phyloP scores from a whole-genome alignment of 2,329 filamentous ascomycete genomes.

The Penicillium sp. region DNA sequence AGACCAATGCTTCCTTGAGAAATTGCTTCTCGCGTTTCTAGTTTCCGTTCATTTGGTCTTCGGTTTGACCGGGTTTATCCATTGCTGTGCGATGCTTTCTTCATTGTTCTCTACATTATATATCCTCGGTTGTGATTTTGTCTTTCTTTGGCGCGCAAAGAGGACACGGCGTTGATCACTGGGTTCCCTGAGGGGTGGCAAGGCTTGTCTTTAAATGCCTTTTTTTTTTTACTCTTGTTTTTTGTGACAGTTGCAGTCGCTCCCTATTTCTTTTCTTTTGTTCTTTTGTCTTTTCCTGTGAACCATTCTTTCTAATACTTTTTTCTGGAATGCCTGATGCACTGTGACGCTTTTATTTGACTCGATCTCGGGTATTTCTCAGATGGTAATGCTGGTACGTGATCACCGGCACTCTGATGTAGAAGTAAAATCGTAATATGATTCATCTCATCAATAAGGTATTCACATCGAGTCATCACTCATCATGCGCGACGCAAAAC shows the following conservation, averaged over 20 bases:
- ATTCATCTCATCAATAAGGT: background rate
- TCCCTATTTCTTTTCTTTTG: too few species aligned
- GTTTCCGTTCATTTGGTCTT: background rate
- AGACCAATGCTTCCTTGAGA: too few species aligned
- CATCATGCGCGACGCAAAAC: too few species aligned
- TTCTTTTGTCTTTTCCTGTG: background rate
- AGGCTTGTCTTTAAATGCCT: background rate
- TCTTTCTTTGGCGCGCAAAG: slow-evolving; percentile 12
- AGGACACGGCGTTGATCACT: slow-evolving; percentile 9
- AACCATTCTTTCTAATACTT: background rate
- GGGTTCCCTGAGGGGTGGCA: background rate
- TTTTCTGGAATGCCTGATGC: background rate
- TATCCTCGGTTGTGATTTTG: slow-evolving; percentile 6
- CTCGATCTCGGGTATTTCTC: too few species aligned
- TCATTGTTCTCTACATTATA: slow-evolving; percentile 9
- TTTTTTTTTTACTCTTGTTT: slow-evolving; percentile 1
- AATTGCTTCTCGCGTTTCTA: too few species aligned
- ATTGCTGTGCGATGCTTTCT: background rate
- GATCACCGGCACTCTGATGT: too few species aligned
- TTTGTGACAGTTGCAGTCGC: too few species aligned
- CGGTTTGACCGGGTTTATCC: too few species aligned
- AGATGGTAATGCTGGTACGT: too few species aligned
- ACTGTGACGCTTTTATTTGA: background rate
- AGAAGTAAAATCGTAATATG: too few species aligned
- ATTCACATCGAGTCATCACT: background rate